phyloP scores from a whole-genome alignment of 257 asterid species.

The Nicotiana attenuata region DNA sequence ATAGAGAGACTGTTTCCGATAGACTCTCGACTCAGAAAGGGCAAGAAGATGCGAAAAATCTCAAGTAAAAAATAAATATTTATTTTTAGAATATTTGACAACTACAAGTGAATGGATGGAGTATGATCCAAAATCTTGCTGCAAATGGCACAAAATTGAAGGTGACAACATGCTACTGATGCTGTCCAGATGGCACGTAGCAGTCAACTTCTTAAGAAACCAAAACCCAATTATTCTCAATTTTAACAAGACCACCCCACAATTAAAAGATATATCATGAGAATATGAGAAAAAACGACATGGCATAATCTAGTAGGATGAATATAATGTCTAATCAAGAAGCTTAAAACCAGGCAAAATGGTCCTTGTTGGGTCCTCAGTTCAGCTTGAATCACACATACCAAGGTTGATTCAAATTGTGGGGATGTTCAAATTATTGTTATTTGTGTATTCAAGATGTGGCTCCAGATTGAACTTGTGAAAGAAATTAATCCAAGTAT shows the following conservation, averaged over 20 bases:
- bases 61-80: too few species aligned
- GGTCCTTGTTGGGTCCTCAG: background rate
- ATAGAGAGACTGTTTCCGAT: too few species aligned
- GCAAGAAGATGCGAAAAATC: too few species aligned
- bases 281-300: too few species aligned
- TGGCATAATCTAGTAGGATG: background rate
- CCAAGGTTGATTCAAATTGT: background rate
- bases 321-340: background rate
- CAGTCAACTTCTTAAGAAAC: too few species aligned
- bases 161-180: background rate
- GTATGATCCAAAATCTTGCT: background rate
- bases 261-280: too few species aligned
- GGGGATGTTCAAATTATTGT: background rate
- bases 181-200: conserved; percentile 2
- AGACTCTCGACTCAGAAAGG: too few species aligned
- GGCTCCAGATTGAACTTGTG: background rate
- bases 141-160: background rate
- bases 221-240: too few species aligned
- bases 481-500: background rate
- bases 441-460: background rate
- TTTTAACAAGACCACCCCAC: too few species aligned
- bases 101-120: too few species aligned
- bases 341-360: background rate
- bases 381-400: background rate
- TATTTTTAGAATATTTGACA: too few species aligned